A percentile compares a stretch with the other conserved stretches of the same genome.
These are phyloP conservation scores for Kodamaea ohmeri DNA, from an alignment of 1,139 yeast species.

Conservation along the genomic window DNA sequence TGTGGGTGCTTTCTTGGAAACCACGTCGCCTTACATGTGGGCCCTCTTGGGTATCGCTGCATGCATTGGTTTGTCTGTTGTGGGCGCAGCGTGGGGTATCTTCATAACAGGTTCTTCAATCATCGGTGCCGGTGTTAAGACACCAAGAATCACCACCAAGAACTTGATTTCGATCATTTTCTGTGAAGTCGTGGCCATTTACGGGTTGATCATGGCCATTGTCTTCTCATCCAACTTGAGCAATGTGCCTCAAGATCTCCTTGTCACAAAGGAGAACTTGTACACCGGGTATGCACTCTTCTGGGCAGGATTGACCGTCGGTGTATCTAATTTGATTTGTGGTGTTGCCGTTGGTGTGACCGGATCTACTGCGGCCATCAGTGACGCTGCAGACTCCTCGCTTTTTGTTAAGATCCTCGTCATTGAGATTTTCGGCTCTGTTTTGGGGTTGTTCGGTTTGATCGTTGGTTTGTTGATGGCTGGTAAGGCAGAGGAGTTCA, in stretches of 20 bases:
- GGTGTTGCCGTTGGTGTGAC: constrained; percentile 98
- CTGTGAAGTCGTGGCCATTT: constrained; percentile 99
- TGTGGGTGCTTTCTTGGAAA: constrained; percentile 80
- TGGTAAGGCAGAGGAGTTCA: constrained; percentile 85
- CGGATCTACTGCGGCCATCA: constrained; percentile 96
- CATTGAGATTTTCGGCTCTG: constrained; percentile 95
- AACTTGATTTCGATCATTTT: constrained; percentile 94
- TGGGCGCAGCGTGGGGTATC: constrained; percentile 99
- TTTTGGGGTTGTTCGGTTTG: constrained; percentile 88
- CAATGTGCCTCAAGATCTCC: constrained; percentile 57
- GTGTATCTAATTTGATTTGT: constrained; percentile 88
- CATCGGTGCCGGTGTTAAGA: constrained; percentile 96
- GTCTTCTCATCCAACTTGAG: constrained; percentile 90
- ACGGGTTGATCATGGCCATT: constrained; percentile 96
- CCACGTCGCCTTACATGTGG: constrained; percentile 97
- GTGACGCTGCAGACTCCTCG: constrained; percentile 96
- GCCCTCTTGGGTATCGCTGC: constrained; percentile 88
- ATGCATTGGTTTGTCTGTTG: constrained; percentile 91
- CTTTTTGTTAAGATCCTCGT: constrained; percentile 94
- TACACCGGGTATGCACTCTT: constrained; percentile 93
- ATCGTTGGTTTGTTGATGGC: constrained; percentile 98
- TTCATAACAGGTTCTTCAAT: constrained; percentile 94
- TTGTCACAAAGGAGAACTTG: constrained; percentile 78
- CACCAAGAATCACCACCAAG: constrained; percentile 96
- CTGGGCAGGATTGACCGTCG: constrained; percentile 99